These are phyloP conservation scores for Emericellopsis atlantica DNA, from an alignment of 2,329 filamentous ascomycete species.

Conservation along the genomic window DNA sequence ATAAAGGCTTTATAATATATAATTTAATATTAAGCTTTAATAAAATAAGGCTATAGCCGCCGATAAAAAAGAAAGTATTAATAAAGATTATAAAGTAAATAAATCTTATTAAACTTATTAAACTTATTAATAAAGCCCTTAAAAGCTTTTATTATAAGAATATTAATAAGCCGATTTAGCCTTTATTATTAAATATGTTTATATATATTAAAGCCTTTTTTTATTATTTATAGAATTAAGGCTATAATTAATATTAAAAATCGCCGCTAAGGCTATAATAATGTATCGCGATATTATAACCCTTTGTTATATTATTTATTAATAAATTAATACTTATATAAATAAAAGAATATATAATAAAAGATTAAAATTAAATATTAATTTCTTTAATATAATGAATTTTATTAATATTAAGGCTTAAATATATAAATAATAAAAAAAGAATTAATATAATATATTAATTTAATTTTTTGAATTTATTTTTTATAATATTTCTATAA, in stretches of 20 bases:
- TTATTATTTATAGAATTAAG: not conserved
- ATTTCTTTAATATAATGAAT: not conserved
- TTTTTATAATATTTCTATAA: not conserved
- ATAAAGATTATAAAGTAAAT: too few relatives aligned
- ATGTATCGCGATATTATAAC: not conserved
- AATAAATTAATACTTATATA: not conserved
- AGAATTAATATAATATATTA: not conserved
- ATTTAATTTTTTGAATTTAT: not conserved
- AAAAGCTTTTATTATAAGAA: too few relatives aligned
- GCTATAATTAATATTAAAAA: not conserved
- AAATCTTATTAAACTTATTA: too few relatives aligned
- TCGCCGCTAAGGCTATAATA: not conserved
- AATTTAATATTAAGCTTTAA: too few relatives aligned
- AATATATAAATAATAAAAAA: not conserved
- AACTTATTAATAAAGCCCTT: too few relatives aligned
- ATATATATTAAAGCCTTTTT: not conserved
- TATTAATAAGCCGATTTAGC: too few relatives aligned
- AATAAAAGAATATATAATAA: too few relatives aligned
- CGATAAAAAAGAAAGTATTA: too few relatives aligned
- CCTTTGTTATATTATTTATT: not conserved
- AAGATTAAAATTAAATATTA: too few relatives aligned
- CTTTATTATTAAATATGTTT: too few relatives aligned
- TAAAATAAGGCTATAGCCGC: too few relatives aligned
- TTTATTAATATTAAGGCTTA: not conserved
- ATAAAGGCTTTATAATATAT: too few relatives aligned